phyloP scores from a whole-genome alignment of 1,139 yeast genomes.

The Entelexis paramagnoliae region DNA sequence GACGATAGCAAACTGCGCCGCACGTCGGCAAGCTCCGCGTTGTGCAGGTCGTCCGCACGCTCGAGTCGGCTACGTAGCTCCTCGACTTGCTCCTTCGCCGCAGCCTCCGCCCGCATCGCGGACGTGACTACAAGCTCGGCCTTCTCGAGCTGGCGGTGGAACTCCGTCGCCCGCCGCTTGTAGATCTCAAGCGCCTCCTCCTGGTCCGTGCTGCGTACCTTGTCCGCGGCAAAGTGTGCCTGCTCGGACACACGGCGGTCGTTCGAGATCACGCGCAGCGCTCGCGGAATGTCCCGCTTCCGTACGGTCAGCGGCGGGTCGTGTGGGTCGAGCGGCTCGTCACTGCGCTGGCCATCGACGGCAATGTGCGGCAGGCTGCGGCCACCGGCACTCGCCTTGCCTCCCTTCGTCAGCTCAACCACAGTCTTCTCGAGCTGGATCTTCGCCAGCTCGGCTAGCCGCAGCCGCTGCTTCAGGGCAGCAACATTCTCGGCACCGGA shows the following conservation, averaged over 20 bases:
- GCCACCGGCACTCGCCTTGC: background rate
- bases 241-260: slow-evolving; percentile 22
- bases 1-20: slow-evolving; percentile 9
- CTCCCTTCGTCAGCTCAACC: slow-evolving; percentile 3
- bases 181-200: slow-evolving; percentile 49
- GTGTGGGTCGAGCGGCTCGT: slow-evolving; percentile 10
- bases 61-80: slow-evolving; percentile 33
- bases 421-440: slow-evolving; percentile 19
- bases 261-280: slow-evolving; percentile 26
- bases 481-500: slow-evolving; percentile 8
- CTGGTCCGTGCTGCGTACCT: slow-evolving; percentile 38
- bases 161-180: slow-evolving; percentile 64
- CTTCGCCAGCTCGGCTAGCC: slow-evolving; percentile 17
- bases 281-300: slow-evolving; percentile 14
- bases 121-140: slow-evolving; percentile 66
- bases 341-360: background rate
- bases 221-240: slow-evolving; percentile 8
- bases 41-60: slow-evolving; percentile 15
- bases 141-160: slow-evolving; percentile 59
- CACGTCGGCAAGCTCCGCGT: slow-evolving; percentile 17
- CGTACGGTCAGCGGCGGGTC: slow-evolving; percentile 10
- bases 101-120: slow-evolving; percentile 51
- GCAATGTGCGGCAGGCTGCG: background rate
- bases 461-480: slow-evolving; percentile 11
- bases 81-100: slow-evolving; percentile 45